phyloP scores from a whole-genome alignment of 2,329 filamentous ascomycete genomes.

The Peltaster fructicola region DNA sequence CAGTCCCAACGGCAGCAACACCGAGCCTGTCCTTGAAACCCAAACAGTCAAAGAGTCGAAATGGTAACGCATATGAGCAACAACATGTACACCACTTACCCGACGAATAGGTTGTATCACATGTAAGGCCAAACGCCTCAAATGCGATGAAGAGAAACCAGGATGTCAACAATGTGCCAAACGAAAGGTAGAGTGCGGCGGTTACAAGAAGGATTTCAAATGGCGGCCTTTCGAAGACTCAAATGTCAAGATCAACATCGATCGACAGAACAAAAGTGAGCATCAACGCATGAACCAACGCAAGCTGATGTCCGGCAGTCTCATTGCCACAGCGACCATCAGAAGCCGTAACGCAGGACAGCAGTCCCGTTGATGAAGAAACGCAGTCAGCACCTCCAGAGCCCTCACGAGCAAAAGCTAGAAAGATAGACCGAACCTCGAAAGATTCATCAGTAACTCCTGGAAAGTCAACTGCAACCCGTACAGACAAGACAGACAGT shows the following conservation, averaged over 20 bases:
- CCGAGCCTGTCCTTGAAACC: conserved; percentile 31
- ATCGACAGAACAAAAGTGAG: conserved; percentile 31
- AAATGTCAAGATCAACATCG: conserved; percentile 30
- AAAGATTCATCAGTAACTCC: no score
- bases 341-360: no score
- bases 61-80: conserved; percentile 39
- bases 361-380: no score
- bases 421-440: no score
- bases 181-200: conserved; percentile 47
- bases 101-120: conserved; percentile 44
- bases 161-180: conserved; percentile 48
- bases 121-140: conserved; percentile 55
- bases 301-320: conserved; percentile 1
- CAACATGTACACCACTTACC: conserved; percentile 4
- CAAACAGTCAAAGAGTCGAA: conserved; percentile 59
- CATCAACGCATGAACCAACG: conserved; percentile 3
- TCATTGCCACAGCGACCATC: no score
- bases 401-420: no score
- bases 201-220: conserved; percentile 61
- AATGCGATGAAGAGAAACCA: conserved; percentile 58
- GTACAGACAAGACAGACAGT: no score
- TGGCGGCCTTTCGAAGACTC: conserved; percentile 54
- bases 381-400: no score
- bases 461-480: no score
- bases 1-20: conserved; percentile 6